Base-by-base conservation (phyloP, 345 rosid species). In the Stellera chamaejasme region DNA sequence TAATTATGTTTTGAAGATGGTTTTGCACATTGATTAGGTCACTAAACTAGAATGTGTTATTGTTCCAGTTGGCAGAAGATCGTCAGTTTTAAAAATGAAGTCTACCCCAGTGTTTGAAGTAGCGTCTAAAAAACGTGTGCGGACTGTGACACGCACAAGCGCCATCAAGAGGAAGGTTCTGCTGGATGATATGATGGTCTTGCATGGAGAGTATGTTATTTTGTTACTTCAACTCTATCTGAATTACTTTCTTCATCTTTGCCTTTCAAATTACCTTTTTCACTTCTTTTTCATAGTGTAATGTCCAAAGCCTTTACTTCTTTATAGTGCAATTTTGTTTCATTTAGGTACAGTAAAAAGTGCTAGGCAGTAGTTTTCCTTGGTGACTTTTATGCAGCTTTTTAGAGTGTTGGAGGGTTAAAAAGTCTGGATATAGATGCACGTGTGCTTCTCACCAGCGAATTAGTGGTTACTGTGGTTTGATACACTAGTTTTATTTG, bases 201-300 rank as follows among this genome's bases (percentile, higher is more conserved):
- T 94, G 74, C 97, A 77, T 48, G 99, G 99, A 82, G 96, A 94
- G 99, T 94, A 90, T 70, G 99, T 81, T 65, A 56, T 49, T 52
- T 51, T 32, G 11, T 19, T 50, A 48, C 54, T 36, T 45, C 16
- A 27, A 14, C 13, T 4, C 11, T 3, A 16, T 49, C 28, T 49
- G 28, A 49, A 49, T 23, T 13, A 4, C 39, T 32, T 32, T 5
- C 9, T 5, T 32, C 39, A 32, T 8, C 39, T 32, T 32, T 32
- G 2, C 39, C 7, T 32, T 32, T 32, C 39, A 32, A 3, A 3
- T 32, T 32, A 32, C 9, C 10, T 25, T 61, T 48, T 43, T n/a
- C 4, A 4, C n/a, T 12, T 44, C 44, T 16, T 15, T 6, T 52
- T 11, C 23, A 19, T 19, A 19, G 23, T 19, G 23, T 19, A 19